A percentile compares a stretch with the other conserved stretches of the same genome.
Conservation (phyloP, 2,329 filamentous ascomycete genomes). For the Aspergillus brunneoviolaceus region DNA sequence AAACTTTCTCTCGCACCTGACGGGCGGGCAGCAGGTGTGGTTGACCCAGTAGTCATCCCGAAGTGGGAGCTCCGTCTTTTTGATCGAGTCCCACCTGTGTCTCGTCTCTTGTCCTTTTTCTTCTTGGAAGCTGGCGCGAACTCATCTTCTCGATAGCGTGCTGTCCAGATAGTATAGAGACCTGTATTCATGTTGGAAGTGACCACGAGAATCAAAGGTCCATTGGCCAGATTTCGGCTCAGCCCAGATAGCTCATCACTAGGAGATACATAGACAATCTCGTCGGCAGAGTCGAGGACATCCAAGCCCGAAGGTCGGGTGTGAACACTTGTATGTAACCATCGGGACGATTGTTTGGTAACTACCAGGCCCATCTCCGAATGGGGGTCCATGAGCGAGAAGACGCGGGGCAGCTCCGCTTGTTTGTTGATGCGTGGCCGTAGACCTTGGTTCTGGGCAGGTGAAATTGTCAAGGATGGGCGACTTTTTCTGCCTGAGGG, state of each 20-base stretch:
- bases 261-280: conserved; percentile 78
- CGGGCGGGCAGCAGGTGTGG: conserved; percentile 68
- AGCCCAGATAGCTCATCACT: conserved; percentile 49
- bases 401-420: conserved; percentile 62
- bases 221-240: conserved; percentile 37
- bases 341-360: conserved; percentile 45
- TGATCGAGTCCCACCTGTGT: conserved; percentile 63
- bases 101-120: conserved; percentile 47
- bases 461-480: conserved; percentile 51
- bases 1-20: conserved; percentile 75
- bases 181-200: conserved; percentile 76
- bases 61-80: conserved; percentile 67
- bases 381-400: conserved; percentile 81
- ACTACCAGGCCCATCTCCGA: conserved; percentile 83
- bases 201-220: conserved; percentile 69
- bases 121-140: conserved; percentile 46
- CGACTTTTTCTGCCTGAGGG: conserved; percentile 40
- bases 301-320: conserved; percentile 41
- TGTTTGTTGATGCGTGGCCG: conserved; percentile 56
- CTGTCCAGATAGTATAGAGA: conserved; percentile 80
- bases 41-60: conserved; percentile 64
- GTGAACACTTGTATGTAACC: conserved; percentile 27
- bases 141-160: conserved; percentile 72
- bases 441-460: conserved; percentile 56
- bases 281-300: conserved; percentile 73